Evolutionary conservation across 441 rosid genomes (phyloP).

Genomic region (Hura crepitans): DNA sequence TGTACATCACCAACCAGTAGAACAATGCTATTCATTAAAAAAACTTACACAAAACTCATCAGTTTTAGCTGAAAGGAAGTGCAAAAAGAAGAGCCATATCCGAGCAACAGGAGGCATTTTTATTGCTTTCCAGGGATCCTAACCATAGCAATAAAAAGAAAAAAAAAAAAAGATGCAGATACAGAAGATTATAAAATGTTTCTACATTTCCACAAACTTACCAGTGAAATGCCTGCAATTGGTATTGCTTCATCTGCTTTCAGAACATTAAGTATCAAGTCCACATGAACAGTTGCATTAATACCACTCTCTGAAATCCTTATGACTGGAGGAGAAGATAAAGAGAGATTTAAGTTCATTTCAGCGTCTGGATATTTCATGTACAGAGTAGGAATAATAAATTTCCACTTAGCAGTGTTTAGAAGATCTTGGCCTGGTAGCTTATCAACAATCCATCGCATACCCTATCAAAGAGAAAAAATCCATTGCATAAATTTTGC

Average conservation of each 20-base stretch:
- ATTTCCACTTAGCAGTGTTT: conserved; percentile 87
- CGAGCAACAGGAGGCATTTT: too few relatives aligned
- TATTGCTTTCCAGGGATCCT: neutral
- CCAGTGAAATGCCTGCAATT: conserved; percentile 88
- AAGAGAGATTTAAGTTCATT: conserved; percentile 70
- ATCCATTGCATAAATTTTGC: conserved; percentile 86
- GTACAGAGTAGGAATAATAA: conserved; percentile 79
- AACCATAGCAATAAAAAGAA: neutral
- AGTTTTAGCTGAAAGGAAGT: too few relatives aligned
- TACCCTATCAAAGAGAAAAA: too few relatives aligned
- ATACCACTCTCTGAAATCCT: conserved; percentile 53
- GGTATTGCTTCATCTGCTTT: conserved; percentile 63
- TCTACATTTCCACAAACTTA: conserved; percentile 30
- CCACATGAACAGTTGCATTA: conserved; percentile 63
- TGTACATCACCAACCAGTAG: conserved; percentile 25
- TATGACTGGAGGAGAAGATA: conserved; percentile 74
- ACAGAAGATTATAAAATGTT: neutral
- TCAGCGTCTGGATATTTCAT: conserved; percentile 76
- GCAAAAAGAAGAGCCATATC: too few relatives aligned
- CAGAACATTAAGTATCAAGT: conserved; percentile 65
- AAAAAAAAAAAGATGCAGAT: neutral
- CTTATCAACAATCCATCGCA: conserved; percentile 87
- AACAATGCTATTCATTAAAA: conserved; percentile 6
- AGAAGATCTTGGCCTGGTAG: conserved; percentile 77
- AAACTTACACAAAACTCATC: too few relatives aligned